Evolutionary conservation across 192 early-diverging fungal species (phyloP).

Genomic region (Geranomyces variabilis): DNA sequence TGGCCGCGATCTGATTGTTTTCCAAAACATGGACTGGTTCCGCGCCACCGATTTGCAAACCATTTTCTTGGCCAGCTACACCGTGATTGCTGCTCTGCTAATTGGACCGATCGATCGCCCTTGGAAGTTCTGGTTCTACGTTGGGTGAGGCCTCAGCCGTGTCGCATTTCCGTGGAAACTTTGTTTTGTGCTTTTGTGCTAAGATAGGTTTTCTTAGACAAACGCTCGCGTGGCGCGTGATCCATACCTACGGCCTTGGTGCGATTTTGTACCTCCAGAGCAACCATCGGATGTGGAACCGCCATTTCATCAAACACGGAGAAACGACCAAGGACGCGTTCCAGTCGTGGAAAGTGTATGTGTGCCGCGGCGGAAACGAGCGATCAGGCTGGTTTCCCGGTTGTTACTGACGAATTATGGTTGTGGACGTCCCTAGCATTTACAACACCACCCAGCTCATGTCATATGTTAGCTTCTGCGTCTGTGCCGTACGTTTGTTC

Average conservation of each 20-base stretch:
- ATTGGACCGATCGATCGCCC: conserved; percentile 47
- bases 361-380: neutral
- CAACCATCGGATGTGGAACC: conserved; percentile 78
- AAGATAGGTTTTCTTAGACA: too few relatives aligned
- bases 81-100: conserved; percentile 67
- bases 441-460: conserved; percentile 90
- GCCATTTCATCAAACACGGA: conserved; percentile 92
- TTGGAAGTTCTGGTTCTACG: conserved; percentile 49
- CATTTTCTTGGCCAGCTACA: conserved; percentile 74
- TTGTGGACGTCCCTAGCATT: conserved; percentile 52
- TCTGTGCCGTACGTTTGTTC: conserved; percentile 83
- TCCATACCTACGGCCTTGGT: conserved; percentile 83
- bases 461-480: conserved; percentile 87
- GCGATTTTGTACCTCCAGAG: conserved; percentile 79
- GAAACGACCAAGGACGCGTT: conserved; percentile 88
- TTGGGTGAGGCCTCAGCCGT: conserved; percentile 34
- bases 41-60: conserved; percentile 83
- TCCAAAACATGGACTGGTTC: conserved; percentile 90
- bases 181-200: too few relatives aligned
- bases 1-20: conserved; percentile 79
- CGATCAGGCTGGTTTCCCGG: too few relatives aligned
- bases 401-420: neutral
- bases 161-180: neutral
- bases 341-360: conserved; percentile 88
- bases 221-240: conserved; percentile 83